phyloP scores from a whole-genome alignment of 176 grass and related monocot species.

The Triticum monococcum region DNA sequence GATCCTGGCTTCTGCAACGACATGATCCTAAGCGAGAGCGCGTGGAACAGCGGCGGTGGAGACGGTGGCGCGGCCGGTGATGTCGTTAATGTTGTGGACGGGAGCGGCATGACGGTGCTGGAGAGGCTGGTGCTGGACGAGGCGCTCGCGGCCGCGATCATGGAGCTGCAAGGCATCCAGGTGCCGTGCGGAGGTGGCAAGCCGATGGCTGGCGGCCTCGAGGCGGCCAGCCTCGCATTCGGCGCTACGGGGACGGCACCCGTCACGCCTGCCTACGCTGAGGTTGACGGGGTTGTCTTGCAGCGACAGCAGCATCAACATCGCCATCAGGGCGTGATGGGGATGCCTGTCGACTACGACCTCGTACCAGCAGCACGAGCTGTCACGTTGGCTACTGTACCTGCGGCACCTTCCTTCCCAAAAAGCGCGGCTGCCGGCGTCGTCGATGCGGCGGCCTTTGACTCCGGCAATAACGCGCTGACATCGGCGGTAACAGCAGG shows the following conservation, averaged over 20 bases:
- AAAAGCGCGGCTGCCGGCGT: neutral
- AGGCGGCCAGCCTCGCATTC: conserved; percentile 23
- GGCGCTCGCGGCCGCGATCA: conserved; percentile 58
- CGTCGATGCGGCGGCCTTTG: neutral
- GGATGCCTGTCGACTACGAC: conserved; percentile 46
- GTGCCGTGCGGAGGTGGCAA: neutral
- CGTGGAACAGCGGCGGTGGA: conserved; percentile 14
- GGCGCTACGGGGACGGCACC: conserved; percentile 6
- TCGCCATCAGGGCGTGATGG: conserved; percentile 42
- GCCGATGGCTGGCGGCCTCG: neutral
- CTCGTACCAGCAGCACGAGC: conserved; percentile 28
- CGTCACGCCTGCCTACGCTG: conserved; percentile 33
- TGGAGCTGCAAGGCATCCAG: conserved; percentile 49
- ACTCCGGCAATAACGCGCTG: neutral
- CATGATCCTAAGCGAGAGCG: conserved; percentile 47
- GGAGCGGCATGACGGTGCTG: conserved; percentile 39
- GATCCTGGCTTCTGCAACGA: conserved; percentile 49
- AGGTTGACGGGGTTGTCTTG: conserved; percentile 39
- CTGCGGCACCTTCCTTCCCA: conserved; percentile 12
- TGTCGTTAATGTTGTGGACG: neutral
- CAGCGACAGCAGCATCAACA: conserved; percentile 55
- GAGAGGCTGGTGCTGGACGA: conserved; percentile 55
- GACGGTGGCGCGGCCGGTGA: neutral
- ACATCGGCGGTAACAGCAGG: neutral
- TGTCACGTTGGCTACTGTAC: conserved; percentile 21